phyloP scores from a whole-genome alignment of 305 asterid genomes.

The Fraxinus xanthoxyloides region DNA sequence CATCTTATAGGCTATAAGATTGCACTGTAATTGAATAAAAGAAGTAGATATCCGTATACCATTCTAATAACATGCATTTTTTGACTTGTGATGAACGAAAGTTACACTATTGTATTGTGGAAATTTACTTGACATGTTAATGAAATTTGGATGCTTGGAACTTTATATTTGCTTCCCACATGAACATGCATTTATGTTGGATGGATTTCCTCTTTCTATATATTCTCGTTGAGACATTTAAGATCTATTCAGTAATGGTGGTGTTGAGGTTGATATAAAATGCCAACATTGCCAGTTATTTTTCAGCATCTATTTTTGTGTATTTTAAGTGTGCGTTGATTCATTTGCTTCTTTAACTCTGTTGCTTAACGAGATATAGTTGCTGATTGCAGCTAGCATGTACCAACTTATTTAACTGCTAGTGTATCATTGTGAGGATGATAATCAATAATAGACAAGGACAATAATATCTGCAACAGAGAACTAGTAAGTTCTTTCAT shows the following conservation, averaged over 20 bases:
- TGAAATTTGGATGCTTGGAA: not conserved
- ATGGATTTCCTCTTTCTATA: not conserved
- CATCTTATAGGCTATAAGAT: not conserved
- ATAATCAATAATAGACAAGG: not conserved
- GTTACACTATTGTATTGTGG: not conserved
- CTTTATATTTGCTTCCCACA: not conserved
- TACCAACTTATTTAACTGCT: not conserved
- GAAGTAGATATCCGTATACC: not conserved
- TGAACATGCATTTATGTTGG: not conserved
- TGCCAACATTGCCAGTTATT: not conserved
- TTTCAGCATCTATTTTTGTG: not conserved
- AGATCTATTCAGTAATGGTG: not conserved
- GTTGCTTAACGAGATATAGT: not conserved
- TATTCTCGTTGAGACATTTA: not conserved
- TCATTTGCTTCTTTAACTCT: not conserved
- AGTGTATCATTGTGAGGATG: not conserved
- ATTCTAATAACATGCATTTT: not conserved
- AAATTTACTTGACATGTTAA: not conserved
- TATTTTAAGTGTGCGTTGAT: not conserved
- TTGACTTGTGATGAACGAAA: not conserved
- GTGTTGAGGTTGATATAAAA: not conserved
- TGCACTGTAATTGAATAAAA: conserved; percentile 1
- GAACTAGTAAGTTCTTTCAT: not conserved
- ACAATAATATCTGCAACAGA: not conserved
- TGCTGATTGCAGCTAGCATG: not conserved